A percentile compares a stretch with the other conserved stretches of the same genome.
Evolutionary conservation across 2,329 filamentous ascomycete genomes (phyloP).

Genomic region (Colletotrichum costaricense): DNA sequence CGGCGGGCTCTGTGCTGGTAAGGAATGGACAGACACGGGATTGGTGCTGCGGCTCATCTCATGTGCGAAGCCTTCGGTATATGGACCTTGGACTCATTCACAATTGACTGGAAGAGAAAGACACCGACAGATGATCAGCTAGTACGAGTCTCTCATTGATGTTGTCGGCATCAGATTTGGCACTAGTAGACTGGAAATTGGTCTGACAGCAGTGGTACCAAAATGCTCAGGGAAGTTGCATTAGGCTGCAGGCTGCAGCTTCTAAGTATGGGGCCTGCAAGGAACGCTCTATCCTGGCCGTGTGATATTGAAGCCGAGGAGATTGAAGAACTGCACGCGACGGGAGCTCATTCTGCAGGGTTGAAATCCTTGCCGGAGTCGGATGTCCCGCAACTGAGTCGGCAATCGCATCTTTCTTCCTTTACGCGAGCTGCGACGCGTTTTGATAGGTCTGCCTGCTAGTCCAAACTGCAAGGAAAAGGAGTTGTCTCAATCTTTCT

Average conservation of each 20-base stretch:
- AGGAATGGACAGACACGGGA: not conserved
- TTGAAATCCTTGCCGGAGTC: not conserved
- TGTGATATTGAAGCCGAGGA: not conserved
- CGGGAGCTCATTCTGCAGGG: not conserved
- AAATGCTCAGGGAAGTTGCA: not conserved
- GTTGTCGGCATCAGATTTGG: not conserved
- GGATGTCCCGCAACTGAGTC: not conserved
- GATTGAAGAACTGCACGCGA: not conserved
- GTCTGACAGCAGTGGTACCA: not conserved
- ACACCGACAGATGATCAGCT: not conserved
- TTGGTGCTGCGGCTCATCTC: not conserved
- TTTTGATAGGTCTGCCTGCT: not conserved
- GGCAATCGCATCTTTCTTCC: not conserved
- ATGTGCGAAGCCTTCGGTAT: not conserved
- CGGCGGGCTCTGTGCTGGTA: not conserved
- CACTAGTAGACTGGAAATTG: not conserved
- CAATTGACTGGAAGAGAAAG: not conserved
- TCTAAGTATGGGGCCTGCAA: not conserved
- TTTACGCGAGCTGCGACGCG: not conserved
- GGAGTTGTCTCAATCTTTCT: not conserved
- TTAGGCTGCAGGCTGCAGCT: not conserved
- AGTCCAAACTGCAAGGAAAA: not conserved
- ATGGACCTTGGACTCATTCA: not conserved
- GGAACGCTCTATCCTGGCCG: not conserved
- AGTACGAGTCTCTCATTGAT: not conserved